Conservation (phyloP, 2,329 filamentous ascomycete species). For the Aspergillus proliferans region DNA sequence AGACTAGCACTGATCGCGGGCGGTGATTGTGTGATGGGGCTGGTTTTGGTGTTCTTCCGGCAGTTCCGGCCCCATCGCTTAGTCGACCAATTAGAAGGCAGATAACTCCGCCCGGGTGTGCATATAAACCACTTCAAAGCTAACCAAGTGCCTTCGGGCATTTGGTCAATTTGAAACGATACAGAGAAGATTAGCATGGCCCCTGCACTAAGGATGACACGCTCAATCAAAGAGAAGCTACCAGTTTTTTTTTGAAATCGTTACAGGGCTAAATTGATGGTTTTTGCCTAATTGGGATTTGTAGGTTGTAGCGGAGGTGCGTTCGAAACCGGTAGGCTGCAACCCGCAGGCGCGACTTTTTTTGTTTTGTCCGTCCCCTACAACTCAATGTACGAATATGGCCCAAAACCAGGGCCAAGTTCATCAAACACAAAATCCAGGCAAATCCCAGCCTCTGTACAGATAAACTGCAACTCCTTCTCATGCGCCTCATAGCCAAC, state of each 20-base stretch:
- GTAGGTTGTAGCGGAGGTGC: neutral
- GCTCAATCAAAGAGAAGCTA: constrained; percentile 74
- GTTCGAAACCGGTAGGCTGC: constrained; percentile 7
- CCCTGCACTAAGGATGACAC: constrained; percentile 92
- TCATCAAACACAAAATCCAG: too few relatives aligned
- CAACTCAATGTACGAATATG: too few relatives aligned
- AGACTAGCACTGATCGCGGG: too few relatives aligned
- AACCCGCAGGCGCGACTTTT: too few relatives aligned
- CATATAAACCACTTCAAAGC: constrained; percentile 19
- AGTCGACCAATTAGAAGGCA: constrained; percentile 4
- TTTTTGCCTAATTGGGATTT: constrained; percentile 1
- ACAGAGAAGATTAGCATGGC: constrained; percentile 79
- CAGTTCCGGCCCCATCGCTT: neutral
- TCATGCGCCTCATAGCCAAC: too few relatives aligned
- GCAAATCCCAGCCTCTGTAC: too few relatives aligned
- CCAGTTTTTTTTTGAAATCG: constrained; percentile 56
- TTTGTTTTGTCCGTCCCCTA: constrained; percentile 1
- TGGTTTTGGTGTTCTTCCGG: neutral
- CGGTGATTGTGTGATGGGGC: neutral
- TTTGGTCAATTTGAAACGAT: constrained; percentile 63
- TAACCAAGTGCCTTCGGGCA: constrained; percentile 38
- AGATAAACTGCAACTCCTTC: too few relatives aligned
- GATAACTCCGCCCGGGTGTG: neutral
- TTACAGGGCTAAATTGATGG: constrained; percentile 12
- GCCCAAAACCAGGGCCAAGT: too few relatives aligned